phyloP scores from a whole-genome alignment of 208 protist genomes.

The Crithidia sp. region DNA sequence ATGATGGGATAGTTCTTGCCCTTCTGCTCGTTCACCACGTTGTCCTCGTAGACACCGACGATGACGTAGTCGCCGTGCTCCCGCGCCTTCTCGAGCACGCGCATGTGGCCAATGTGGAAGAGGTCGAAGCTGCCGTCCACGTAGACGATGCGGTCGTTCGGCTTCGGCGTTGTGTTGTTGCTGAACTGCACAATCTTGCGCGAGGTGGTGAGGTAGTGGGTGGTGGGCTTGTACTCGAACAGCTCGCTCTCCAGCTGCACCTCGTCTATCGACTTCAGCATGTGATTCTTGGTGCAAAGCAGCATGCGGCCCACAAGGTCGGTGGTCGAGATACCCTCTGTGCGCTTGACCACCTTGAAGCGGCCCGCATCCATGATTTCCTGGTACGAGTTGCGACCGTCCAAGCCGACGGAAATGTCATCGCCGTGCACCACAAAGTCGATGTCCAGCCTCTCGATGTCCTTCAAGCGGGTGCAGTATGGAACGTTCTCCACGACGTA shows the following conservation, averaged over 20 bases:
- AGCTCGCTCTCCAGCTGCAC: conserved; percentile 44
- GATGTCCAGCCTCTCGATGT: conserved; percentile 94
- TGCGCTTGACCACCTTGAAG: conserved; percentile 94
- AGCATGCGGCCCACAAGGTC: conserved; percentile 98
- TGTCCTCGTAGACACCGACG: conserved; percentile 96
- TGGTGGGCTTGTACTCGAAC: conserved; percentile 20
- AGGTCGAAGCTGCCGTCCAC: conserved; percentile 98
- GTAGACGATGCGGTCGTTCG: conserved; percentile 95
- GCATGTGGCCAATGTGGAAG: conserved; percentile 96
- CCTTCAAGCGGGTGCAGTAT: conserved; percentile 92
- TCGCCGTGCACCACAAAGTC: conserved; percentile 98
- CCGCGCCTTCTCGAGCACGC: conserved; percentile 93
- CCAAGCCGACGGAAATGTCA: conserved; percentile 95
- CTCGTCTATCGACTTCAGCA: conserved; percentile 51
- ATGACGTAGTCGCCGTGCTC: conserved; percentile 95
- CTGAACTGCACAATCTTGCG: conserved; percentile 97
- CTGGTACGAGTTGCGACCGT: conserved; percentile 96
- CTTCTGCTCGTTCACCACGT: conserved; percentile 89
- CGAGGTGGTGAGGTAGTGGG: conserved; percentile 91
- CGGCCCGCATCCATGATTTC: conserved; percentile 91
- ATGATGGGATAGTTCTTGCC: conserved; percentile 98
- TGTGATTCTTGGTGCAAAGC: conserved; percentile 88
- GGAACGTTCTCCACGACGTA: conserved; percentile 96
- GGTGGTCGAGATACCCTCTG: conserved; percentile 98
- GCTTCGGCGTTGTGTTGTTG: conserved; percentile 80